A percentile compares a stretch with the other conserved stretches of the same genome.
Evolutionary conservation across 805 yeast species (phyloP).

Genomic region (Kluyveromyces nonfermentans): DNA sequence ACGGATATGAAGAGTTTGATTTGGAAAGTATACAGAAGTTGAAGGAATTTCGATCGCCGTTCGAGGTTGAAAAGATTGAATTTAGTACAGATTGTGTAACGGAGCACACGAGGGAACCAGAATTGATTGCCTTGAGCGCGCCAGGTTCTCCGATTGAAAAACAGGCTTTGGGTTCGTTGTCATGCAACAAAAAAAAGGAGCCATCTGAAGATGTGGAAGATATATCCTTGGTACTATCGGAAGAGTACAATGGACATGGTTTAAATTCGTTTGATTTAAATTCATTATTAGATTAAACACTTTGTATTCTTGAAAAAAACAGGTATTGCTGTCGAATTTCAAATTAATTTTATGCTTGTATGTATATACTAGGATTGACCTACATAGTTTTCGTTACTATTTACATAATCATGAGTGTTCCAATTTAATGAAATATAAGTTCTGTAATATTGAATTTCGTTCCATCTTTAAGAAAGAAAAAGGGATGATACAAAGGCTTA

Average conservation of each 20-base stretch:
- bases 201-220: neutral
- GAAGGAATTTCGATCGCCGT: slow-evolving; percentile 15
- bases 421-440: neutral
- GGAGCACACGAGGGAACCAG: slow-evolving; percentile 22
- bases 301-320: too few species aligned
- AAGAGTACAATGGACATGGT: slow-evolving; percentile 19
- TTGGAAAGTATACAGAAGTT: slow-evolving; percentile 24
- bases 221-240: neutral
- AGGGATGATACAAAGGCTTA: neutral
- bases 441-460: too few species aligned
- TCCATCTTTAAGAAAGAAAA: too few species aligned
- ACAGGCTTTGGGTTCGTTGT: neutral
- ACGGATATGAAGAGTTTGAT: slow-evolving; percentile 35
- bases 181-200: neutral
- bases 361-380: neutral
- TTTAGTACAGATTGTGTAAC: slow-evolving; percentile 19
- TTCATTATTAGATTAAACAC: slow-evolving; percentile 11
- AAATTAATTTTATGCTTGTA: too few species aligned
- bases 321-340: too few species aligned
- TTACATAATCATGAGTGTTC: neutral
- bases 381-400: neutral
- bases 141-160: slow-evolving; percentile 1
- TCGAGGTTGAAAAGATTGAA: slow-evolving; percentile 7
- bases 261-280: slow-evolving; percentile 18
- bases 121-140: slow-evolving; percentile 12